These are phyloP conservation scores for Syncephalastrum racemosum DNA, from an alignment of 371 early-diverging fungal species.

Conservation along the genomic window DNA sequence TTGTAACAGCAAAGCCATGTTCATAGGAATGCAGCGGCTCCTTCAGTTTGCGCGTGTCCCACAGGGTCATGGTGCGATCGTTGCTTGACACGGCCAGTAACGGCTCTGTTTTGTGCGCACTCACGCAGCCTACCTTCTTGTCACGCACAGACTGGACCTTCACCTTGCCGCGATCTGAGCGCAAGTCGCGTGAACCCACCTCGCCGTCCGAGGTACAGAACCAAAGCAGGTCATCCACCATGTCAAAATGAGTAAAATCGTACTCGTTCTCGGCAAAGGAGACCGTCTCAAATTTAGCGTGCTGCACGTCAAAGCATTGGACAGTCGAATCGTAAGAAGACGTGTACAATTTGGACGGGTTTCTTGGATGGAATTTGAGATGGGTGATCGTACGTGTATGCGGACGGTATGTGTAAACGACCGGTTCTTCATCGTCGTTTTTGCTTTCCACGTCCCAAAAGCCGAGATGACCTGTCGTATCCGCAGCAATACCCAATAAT, in stretches of 20 bases:
- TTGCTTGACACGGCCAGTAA: constrained; percentile 66
- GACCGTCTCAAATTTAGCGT: constrained; percentile 50
- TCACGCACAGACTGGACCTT: constrained; percentile 36
- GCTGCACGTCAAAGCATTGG: constrained; percentile 60
- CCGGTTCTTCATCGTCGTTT: constrained; percentile 45
- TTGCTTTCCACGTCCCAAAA: constrained; percentile 67
- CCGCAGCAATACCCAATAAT: constrained; percentile 61
- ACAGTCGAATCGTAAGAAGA: constrained; percentile 71
- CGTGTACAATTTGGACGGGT: constrained; percentile 52
- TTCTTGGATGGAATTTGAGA: constrained; percentile 51
- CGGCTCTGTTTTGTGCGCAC: constrained; percentile 38
- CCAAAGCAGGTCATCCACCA: constrained; percentile 53
- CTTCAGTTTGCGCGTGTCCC: constrained; percentile 71
- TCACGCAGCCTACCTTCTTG: constrained; percentile 71
- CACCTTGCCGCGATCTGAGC: constrained; percentile 1
- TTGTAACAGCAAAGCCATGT: constrained; percentile 64
- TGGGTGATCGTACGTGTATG: constrained; percentile 57
- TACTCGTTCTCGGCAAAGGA: constrained; percentile 27
- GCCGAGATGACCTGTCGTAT: constrained; percentile 62
- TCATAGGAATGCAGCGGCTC: constrained; percentile 41
- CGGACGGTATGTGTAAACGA: constrained; percentile 59
- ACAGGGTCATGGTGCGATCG: constrained; percentile 69
- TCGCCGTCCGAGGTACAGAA: constrained; percentile 65
- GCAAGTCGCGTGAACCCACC: constrained; percentile 53
- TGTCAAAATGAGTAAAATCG: constrained; percentile 47